phyloP scores from a whole-genome alignment of 2,329 filamentous ascomycete species.

The Claviceps fusiformis region DNA sequence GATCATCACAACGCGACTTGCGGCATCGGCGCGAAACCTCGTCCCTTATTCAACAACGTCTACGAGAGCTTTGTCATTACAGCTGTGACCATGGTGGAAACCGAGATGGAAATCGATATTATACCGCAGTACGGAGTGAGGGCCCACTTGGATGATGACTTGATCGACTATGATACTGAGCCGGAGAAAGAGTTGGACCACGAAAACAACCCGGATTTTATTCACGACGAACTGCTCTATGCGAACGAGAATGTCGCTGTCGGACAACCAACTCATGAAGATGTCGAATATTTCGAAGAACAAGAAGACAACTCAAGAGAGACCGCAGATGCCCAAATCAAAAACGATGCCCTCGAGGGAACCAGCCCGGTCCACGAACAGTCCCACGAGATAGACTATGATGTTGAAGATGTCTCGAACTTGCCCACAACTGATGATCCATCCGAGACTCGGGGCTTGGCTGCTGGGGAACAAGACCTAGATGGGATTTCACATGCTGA shows the following conservation, averaged over 20 bases:
- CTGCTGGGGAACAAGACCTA: not conserved
- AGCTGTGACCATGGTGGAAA: slow-evolving; percentile 13
- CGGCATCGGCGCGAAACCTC: not conserved
- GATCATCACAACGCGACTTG: not conserved
- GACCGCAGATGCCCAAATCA: not conserved
- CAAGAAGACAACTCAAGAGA: slow-evolving; percentile 1
- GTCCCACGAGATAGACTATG: slow-evolving; percentile 24
- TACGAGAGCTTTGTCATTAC: not conserved
- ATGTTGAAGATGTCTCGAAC: slow-evolving; percentile 13
- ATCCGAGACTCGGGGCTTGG: not conserved
- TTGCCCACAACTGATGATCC: not conserved
- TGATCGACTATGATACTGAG: slow-evolving; percentile 25
- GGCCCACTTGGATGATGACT: slow-evolving; percentile 18
- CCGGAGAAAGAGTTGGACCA: slow-evolving; percentile 1
- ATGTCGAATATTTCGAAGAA: slow-evolving; percentile 6
- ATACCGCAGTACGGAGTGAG: slow-evolving; percentile 13
- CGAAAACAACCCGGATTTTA: not conserved
- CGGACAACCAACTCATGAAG: slow-evolving; percentile 6
- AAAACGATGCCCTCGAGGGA: slow-evolving; percentile 4
- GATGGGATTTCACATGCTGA: not conserved
- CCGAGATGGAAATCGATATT: slow-evolving; percentile 20
- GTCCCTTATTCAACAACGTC: not conserved
- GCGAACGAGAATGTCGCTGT: not conserved
- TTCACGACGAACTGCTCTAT: not conserved
- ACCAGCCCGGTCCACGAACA: slow-evolving; percentile 1